Base-by-base conservation (phyloP, 2,329 filamentous ascomycete genomes). In the Sordariomycetes sp. region DNA sequence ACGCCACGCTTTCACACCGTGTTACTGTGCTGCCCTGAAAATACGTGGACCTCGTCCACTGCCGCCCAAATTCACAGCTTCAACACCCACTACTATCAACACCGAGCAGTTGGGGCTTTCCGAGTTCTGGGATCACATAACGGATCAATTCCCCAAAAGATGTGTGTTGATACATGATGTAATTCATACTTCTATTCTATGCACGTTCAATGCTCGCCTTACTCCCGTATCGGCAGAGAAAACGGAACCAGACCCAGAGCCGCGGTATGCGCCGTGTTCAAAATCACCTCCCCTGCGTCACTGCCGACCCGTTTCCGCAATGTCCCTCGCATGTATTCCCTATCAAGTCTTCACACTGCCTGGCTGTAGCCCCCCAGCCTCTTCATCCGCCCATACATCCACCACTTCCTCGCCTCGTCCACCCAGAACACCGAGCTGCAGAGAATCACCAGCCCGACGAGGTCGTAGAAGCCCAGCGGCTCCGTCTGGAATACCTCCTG, bases 401-500 rank as follows among this genome's bases (percentile, higher is more conserved):
- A 80, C 74, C 86, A 95, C 73, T 99, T 99, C 67, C 94, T 80
- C 51, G 78, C 78, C 73, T 99, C 94, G 70, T 99, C 94, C 13
- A 85, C 90, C 89, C 90, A 97, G 70, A 99, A 95, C 32, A 99
- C 94, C 55, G 81, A 84, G 72, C 91, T 97, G 60, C 91, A 87
- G 60, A 99, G 76, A 52, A 82, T 68, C 32, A 92, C 64, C 63
- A 99, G 74, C 59, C 83, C 75, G 48, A 90, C 65, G 58, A 97
- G 70, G 74, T 99, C 94, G 60, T 79, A 74, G 10, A 91, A 68
- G 0, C 82, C 76, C 57, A 99, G 71, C 1, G 88, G 86, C 70
- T 99, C 94, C 0, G 94, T 99, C 74, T 99, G 94, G 73, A 99
- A 99, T 5, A 97, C 85, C 56, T 88, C 82, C 72, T 99, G 94